A percentile compares a stretch with the other conserved stretches of the same genome.
These are phyloP conservation scores for Populus trichocarpa DNA, from an alignment of 441 rosid genomes.

Conservation along the genomic window DNA sequence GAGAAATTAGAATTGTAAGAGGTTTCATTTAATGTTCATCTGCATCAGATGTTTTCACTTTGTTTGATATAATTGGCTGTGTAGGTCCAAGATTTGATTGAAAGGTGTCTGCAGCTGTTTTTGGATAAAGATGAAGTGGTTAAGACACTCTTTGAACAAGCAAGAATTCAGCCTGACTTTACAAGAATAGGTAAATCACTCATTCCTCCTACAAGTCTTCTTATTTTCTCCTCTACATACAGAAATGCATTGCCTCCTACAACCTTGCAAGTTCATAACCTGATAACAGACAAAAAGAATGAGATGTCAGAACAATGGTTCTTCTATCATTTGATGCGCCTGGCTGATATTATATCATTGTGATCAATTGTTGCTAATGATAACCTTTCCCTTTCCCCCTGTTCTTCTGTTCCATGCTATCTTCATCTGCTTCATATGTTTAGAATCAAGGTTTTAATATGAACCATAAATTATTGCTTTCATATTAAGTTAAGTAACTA, in stretches of 20 bases:
- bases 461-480: no score
- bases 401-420: neutral
- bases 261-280: no score
- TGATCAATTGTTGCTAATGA: neutral
- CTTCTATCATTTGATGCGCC: no score
- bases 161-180: conserved; percentile 59
- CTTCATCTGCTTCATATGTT: neutral
- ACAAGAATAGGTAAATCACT: conserved; percentile 14
- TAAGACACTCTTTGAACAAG: conserved; percentile 61
- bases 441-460: no score
- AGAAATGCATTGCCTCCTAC: no score
- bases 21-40: neutral
- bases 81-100: conserved; percentile 87
- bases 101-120: conserved; percentile 78
- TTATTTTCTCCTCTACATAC: neutral
- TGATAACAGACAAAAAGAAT: no score
- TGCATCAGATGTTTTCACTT: neutral
- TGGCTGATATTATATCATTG: neutral
- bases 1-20: conserved; percentile 19
- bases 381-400: neutral
- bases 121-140: conserved; percentile 83
- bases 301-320: no score
- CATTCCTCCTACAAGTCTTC: neutral
- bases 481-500: neutral
- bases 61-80: neutral